Base-by-base conservation (phyloP, 805 yeast species). In the Priceomyces medius region DNA sequence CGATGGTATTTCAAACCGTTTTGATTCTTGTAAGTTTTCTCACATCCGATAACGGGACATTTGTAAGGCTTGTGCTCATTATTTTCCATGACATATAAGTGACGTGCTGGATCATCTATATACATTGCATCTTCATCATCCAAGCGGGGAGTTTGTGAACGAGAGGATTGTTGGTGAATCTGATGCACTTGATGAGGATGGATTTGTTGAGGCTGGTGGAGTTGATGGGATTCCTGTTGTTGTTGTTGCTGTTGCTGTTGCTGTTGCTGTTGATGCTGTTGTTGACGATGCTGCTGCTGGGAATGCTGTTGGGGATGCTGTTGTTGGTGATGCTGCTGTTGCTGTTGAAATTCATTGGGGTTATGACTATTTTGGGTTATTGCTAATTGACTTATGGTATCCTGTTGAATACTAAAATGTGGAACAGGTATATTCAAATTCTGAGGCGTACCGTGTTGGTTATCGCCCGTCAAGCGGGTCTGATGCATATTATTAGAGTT, bases 31-130 rank as follows among this genome's bases (percentile, higher is more conserved):
- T 93, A 93, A 20, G 91, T 90, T 72, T 93, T 93, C 54, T 90
- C 97, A 66, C 99, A 93, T 6, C 99, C 99, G 56, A 89, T 86
- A 33, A 93, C 99, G 0, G 98, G 99, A 69, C 99, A 93, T 62
- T 85, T 89, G 71, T 84, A 93, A 21, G 99, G 99, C 63, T 93
- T 83, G 61, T 88, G 86, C 53, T 90, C 97, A 44, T 87, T 90
- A 47, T 81, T 83, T 64, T 90, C 97, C 72, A 87, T 83, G 24
- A 90, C 96, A 59, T 93, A 91, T 44, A 91, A 68, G 59, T 90
- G 93, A 49, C 98, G 77, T 1, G 97, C 97, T 0, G 98, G 99
- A 63, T 93, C 97, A 64, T 91, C 97, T 37, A 93, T 90, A 63
- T 89, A 89, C 72, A 84, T 83, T 43, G 81, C 82, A 50, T 75